A percentile compares a stretch with the other conserved stretches of the same genome.
phyloP scores from a whole-genome alignment of 2,329 filamentous ascomycete genomes.

The Aspergillus alliaceus region DNA sequence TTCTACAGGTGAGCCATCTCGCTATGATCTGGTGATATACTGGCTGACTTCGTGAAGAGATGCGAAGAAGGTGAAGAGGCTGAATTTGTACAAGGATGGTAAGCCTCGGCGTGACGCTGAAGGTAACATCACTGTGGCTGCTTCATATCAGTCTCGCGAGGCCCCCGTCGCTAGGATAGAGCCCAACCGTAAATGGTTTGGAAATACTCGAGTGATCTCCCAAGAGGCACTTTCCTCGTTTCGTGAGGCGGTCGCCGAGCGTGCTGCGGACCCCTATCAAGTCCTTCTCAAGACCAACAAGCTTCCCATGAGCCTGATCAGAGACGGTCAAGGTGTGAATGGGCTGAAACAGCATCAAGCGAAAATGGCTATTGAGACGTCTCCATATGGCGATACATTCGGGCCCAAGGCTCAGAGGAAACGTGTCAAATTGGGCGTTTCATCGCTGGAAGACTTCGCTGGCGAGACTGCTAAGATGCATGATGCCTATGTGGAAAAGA shows the following conservation, averaged over 20 bases:
- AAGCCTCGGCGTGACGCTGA: slow-evolving; percentile 77
- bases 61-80: slow-evolving; percentile 83
- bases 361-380: slow-evolving; percentile 87
- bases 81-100: slow-evolving; percentile 90
- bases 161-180: slow-evolving; percentile 83
- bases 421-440: slow-evolving; percentile 82
- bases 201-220: slow-evolving; percentile 85
- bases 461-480: slow-evolving; percentile 78
- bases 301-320: slow-evolving; percentile 90
- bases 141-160: slow-evolving; percentile 79
- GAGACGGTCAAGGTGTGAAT: slow-evolving; percentile 73
- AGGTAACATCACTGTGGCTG: slow-evolving; percentile 82
- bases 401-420: slow-evolving; percentile 93
- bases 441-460: slow-evolving; percentile 77
- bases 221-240: slow-evolving; percentile 87
- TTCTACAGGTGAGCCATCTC: slow-evolving; percentile 76
- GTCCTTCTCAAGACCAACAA: slow-evolving; percentile 98
- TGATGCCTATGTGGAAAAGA: slow-evolving; percentile 74
- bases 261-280: slow-evolving; percentile 84
- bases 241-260: slow-evolving; percentile 86
- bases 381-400: slow-evolving; percentile 85
- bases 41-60: slow-evolving; percentile 38
- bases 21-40: background rate
- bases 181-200: slow-evolving; percentile 97
- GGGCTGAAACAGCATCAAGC: slow-evolving; percentile 89